Percentiles rank a stretch among this genome's conserved stretches.
phyloP scores from a whole-genome alignment of 257 asterid species.

The Solanum etuberosum region DNA sequence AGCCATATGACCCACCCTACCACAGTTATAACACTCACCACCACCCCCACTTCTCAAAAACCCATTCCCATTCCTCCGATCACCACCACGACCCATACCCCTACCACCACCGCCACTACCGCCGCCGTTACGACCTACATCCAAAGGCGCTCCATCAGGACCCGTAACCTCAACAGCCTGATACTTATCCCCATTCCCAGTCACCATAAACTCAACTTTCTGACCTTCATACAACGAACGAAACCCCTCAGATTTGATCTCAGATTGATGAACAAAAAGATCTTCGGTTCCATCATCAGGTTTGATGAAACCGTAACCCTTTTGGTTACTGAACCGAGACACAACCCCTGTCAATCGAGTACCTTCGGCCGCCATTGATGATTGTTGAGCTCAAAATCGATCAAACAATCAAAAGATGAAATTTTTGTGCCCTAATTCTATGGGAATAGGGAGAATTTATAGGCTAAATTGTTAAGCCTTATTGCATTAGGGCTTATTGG shows the following conservation, averaged over 20 bases:
- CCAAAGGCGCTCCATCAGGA: slow-evolving; percentile 40
- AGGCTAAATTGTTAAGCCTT: neutral
- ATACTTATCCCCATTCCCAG: slow-evolving; percentile 37
- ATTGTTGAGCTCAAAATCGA: neutral
- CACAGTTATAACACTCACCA: neutral
- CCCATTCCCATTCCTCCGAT: slow-evolving; percentile 16
- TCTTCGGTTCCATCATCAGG: slow-evolving; percentile 55
- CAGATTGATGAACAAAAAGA: slow-evolving; percentile 70
- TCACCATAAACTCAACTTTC: slow-evolving; percentile 52
- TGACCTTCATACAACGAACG: slow-evolving; percentile 61
- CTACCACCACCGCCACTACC: neutral
- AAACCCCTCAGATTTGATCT: slow-evolving; percentile 66
- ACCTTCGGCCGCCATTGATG: slow-evolving; percentile 54
- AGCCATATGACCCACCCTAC: neutral
- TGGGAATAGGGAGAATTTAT: neutral
- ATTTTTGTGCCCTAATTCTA: neutral
- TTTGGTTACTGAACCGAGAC: slow-evolving; percentile 41
- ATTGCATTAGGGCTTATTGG: neutral
- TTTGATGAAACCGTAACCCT: slow-evolving; percentile 71
- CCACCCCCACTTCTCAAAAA: neutral
- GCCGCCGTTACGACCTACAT: neutral
- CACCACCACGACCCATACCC: slow-evolving; percentile 9
- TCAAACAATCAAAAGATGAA: neutral
- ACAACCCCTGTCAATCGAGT: slow-evolving; percentile 53
- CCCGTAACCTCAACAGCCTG: slow-evolving; percentile 59